Evolutionary conservation across 805 yeast genomes (phyloP).

Genomic region (Zygosaccharomyces gambellarensis): DNA sequence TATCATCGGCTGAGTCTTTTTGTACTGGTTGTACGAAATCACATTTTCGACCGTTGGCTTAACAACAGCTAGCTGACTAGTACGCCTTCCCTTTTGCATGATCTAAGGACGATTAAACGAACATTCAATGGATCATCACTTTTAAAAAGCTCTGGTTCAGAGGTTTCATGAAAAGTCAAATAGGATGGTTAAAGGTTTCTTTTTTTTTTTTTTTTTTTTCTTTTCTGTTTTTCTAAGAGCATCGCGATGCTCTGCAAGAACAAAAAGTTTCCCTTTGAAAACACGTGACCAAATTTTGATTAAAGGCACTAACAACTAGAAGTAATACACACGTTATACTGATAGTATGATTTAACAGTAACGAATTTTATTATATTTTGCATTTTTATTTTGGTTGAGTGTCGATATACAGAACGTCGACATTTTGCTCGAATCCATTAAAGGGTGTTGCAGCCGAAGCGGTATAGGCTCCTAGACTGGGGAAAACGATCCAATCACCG

Average conservation of each 20-base stretch:
- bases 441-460: slow-evolving; percentile 87
- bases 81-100: slow-evolving; percentile 12
- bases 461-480: slow-evolving; percentile 86
- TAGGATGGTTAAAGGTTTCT: not conserved
- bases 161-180: no score
- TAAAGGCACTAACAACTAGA: not conserved
- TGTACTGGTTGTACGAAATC: slow-evolving; percentile 28
- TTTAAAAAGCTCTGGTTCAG: not conserved
- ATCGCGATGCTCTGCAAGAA: not conserved
- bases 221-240: not conserved
- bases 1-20: slow-evolving; percentile 29
- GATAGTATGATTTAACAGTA: not conserved
- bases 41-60: slow-evolving; percentile 39
- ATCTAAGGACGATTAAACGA: not conserved
- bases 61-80: slow-evolving; percentile 23
- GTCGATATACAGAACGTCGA: slow-evolving; percentile 60
- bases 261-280: not conserved
- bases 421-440: slow-evolving; percentile 73
- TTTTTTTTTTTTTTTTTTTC: not conserved
- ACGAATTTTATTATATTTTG: not conserved
- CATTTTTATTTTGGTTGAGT: slow-evolving; percentile 21
- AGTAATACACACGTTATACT: not conserved
- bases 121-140: slow-evolving; percentile 2
- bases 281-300: not conserved
- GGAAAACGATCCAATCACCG: slow-evolving; percentile 92